A percentile compares a stretch with the other conserved stretches of the same genome.
Conservation (phyloP, 78 protist species). For the Trichosphaerium sp. region DNA sequence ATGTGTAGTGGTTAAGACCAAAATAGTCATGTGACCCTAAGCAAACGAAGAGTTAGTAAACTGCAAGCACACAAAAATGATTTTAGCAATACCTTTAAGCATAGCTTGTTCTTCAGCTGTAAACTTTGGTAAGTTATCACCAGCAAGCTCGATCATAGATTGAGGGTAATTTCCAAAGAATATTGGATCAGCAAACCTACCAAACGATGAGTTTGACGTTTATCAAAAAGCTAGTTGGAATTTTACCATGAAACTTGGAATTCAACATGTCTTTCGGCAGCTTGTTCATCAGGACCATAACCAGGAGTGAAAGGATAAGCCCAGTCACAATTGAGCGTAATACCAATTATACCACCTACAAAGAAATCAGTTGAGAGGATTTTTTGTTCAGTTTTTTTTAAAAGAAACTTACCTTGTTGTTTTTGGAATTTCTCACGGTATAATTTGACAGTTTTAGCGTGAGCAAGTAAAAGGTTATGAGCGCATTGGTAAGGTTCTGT, state of each 20-base stretch:
- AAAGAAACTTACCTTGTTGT: not conserved
- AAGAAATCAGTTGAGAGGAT: not conserved
- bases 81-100: too few relatives aligned
- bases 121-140: too few relatives aligned
- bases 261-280: slow-evolving; percentile 19
- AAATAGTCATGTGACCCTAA: slow-evolving; percentile 30
- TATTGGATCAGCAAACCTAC: slow-evolving; percentile 37
- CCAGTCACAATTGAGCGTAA: slow-evolving; percentile 14
- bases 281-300: slow-evolving; percentile 10
- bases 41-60: too few relatives aligned
- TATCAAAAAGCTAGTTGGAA: too few relatives aligned
- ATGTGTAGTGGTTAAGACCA: slow-evolving; percentile 45
- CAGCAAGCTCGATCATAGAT: not conserved
- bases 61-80: too few relatives aligned
- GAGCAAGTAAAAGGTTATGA: slow-evolving; percentile 26
- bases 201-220: too few relatives aligned
- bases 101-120: not conserved
- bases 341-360: slow-evolving; percentile 9
- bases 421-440: not conserved
- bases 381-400: not conserved
- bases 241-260: too few relatives aligned
- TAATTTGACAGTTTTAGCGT: slow-evolving; percentile 4
- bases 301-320: not conserved
- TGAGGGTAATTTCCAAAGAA: slow-evolving; percentile 30
- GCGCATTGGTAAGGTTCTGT: slow-evolving; percentile 11